These are phyloP conservation scores for Triglochin maritima DNA, from an alignment of 106 monocot species.

Conservation along the genomic window DNA sequence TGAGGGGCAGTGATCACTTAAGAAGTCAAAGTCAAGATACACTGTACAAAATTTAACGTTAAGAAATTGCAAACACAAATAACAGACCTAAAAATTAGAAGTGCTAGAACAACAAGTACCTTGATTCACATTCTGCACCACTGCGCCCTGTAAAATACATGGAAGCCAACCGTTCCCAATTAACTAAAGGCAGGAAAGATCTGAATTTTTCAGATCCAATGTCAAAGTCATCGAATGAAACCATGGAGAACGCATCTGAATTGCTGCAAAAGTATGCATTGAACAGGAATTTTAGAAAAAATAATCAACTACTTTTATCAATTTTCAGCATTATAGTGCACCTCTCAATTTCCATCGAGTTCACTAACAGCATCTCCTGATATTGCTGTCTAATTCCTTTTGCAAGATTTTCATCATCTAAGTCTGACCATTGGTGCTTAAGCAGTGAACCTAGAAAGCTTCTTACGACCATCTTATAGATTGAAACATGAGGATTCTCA, in stretches of 20 bases:
- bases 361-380: constrained; percentile 59
- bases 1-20: too few species aligned
- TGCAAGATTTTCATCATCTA: constrained; percentile 56
- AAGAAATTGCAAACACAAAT: neutral
- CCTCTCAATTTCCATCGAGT: constrained; percentile 47
- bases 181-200: constrained; percentile 56
- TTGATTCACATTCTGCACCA: constrained; percentile 82
- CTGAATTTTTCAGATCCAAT: constrained; percentile 60
- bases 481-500: constrained; percentile 58
- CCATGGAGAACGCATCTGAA: constrained; percentile 21
- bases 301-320: neutral
- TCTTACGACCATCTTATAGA: constrained; percentile 38
- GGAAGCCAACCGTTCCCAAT: constrained; percentile 81
- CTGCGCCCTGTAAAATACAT: constrained; percentile 76
- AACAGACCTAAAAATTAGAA: neutral
- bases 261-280: too few species aligned
- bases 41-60: neutral
- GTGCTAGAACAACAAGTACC: constrained; percentile 24
- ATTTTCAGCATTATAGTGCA: constrained; percentile 8
- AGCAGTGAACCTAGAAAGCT: constrained; percentile 40
- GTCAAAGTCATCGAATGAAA: constrained; percentile 36
- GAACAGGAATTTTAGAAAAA: too few species aligned
- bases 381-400: constrained; percentile 90
- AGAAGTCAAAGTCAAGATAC: neutral
- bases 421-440: constrained; percentile 43